Conservation (phyloP, 2,329 filamentous ascomycete species). For the Metarhizium album region DNA sequence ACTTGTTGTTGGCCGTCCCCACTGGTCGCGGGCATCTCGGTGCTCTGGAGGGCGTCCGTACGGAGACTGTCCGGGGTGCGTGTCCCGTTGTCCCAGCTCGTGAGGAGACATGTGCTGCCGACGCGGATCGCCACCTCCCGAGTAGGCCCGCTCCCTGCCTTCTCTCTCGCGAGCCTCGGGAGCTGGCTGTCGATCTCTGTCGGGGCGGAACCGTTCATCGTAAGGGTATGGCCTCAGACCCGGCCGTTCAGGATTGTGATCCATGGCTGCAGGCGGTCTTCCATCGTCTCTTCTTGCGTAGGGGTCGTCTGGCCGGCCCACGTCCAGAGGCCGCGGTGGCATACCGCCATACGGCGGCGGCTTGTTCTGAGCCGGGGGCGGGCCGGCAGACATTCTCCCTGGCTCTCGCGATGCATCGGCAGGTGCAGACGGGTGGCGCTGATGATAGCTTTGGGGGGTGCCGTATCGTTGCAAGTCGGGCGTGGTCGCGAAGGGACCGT, state of each 20-base stretch:
- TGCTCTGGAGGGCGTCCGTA: constrained; percentile 32
- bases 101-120: constrained; percentile 27
- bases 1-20: constrained; percentile 13
- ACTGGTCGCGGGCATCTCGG: constrained; percentile 24
- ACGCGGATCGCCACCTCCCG: constrained; percentile 32
- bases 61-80: constrained; percentile 33
- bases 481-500: constrained; percentile 43
- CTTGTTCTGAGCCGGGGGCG: constrained; percentile 41
- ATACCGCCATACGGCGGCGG: constrained; percentile 30
- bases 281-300: constrained; percentile 42
- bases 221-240: constrained; percentile 32
- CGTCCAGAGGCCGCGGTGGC: constrained; percentile 35
- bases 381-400: constrained; percentile 25
- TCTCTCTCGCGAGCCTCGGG: constrained; percentile 33
- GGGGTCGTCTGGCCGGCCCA: constrained; percentile 30
- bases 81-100: constrained; percentile 30
- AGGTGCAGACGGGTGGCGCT: constrained; percentile 36
- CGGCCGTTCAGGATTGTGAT: constrained; percentile 43
- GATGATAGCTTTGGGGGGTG: constrained; percentile 46
- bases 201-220: constrained; percentile 43
- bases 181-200: constrained; percentile 36
- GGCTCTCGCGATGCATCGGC: constrained; percentile 33
- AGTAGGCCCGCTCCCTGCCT: constrained; percentile 36
- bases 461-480: constrained; percentile 49
- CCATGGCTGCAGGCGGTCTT: constrained; percentile 25